Evolutionary conservation across 768 basidiomycete genomes (phyloP), one percentile per base, ranked within the genome.

Genomic region (Rhodotorula toruloides): DNA sequence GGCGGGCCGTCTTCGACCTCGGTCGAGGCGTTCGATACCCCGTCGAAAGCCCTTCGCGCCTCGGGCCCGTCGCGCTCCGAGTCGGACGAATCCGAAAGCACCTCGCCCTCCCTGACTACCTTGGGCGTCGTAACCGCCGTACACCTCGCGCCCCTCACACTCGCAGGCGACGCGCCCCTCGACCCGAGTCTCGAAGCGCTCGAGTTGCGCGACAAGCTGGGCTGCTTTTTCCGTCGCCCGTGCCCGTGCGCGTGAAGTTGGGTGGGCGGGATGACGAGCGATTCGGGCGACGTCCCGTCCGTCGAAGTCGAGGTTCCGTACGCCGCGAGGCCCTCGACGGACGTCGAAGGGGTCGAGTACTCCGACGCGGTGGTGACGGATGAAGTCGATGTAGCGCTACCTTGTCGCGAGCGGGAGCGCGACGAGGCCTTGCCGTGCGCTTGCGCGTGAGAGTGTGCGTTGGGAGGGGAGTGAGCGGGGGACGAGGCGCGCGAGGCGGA

Each of bases 321-420:
- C 3, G 47, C 31, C 3, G 61, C 29, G 42, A 52, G 49, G 56
- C 44, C 56, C 42, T 67, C 66, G 39, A 67, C 56, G 5, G 56
- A 58, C 8, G 66, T 67, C 25, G 63, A 57, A 12, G 68, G 68
- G 13, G 68, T 61, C 14, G 68, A 60, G 43, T 59, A 63, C 25
- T 34, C 49, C n/a, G 40, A 44, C 1, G 50, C 40, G 27, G 54
- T 25, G 17, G 52, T 43, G 37, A 58, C 40, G 3, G 59, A 67
- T 11, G 62, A 47, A 25, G 47, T 21, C 29, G 63, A 61, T 2
- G 58, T 46, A 22, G 58, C 55, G 31, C 47, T 53, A 8, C 63
- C 59, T 8, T 60, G 60, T 8, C 67, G 57, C 2, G 56, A 54
- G 10, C 68, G 59, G 3, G 63, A 61, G 31, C 68, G 63, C 19